Base-by-base conservation (phyloP, 257 asterid species). In the Thymus quinquecostatus region DNA sequence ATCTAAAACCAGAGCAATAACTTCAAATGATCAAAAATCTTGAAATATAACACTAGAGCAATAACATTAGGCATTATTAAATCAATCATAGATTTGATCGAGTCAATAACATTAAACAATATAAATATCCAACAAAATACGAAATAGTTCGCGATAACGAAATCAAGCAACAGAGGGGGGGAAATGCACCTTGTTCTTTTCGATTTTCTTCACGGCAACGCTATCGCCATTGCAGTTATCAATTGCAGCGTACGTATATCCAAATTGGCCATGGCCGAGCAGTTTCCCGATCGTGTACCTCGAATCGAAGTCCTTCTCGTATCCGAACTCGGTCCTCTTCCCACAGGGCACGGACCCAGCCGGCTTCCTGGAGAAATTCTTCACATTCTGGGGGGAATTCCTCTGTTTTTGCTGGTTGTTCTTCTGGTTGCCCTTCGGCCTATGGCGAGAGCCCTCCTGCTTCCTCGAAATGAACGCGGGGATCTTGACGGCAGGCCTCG, bases 241-340 rank as follows among this genome's bases (percentile, higher is more conserved):
- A 64, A 64, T 51, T 1, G 77, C 77, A 55, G 55, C 72, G 64
- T 63, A 72, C 5, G 77, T 72, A 30, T 72, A 72, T 7, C 77
- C 77, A 64, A 72, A 73, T 64, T 73, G 77, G 71, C 77, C 77
- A 64, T 73, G 77, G 66, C 77, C 77, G 72, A 73, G 34, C 71
- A 73, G 32, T 64, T 73, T 73, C 6, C 77, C 77, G 34, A 64
- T 54, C 5, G 72, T 55, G 41, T 73, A 73, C 77, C 77, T 64
- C 66, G 64, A 30, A 64, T 64, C 40, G 36, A 73, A 73, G 57
- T 73, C 60, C 66, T 64, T 73, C 4, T 64, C 66, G 12, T 73
- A 73, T 13, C 72, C 77, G 21, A 73, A 73, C n/a, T 73, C 44
- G n/a, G 77, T 64, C 33, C 66, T 73, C 48, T 73, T 73, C 14